Base-by-base conservation (phyloP, 2,329 filamentous ascomycete species). In the Fusarium verticillioides region DNA sequence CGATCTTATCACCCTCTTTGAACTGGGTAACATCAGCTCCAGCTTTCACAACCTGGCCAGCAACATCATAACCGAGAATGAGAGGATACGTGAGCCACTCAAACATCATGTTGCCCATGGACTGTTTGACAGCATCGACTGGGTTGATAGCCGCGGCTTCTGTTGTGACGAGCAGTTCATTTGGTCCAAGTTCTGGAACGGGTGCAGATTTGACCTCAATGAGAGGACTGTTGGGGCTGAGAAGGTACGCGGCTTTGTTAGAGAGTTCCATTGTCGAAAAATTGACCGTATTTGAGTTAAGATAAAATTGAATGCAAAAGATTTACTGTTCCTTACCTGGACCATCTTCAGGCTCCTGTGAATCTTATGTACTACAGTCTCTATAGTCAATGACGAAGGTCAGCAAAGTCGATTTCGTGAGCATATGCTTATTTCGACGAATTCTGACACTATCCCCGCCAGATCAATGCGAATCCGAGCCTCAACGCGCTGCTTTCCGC, bases 21-120 rank as follows among this genome's bases (percentile, higher is more conserved):
- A 67, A 47, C 5, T 47, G 63, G 5, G 36, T 43, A 1, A 67
- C 40, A 1, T 10, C 40, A 3, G 36, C 2, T 0, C 65, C 63
- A 1, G 16, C 32, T 19, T 67, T 67, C 4, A 67, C 4, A 15
- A 67, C 65, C 16, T 39, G 12, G 4, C 63, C 65, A 5, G 46
- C 54, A 0, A 67, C 40, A 23, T 67, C 65, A 6, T 67, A 36
- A 5, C 65, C 65, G 9, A 67, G 63, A 6, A 67, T 43, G 3
- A 67, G 54, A 13, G 65, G 65, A 28, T 67, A 67, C 0, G 36
- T 67, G 1, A 67, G 36, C 65, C 65, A 67, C 8, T 67, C 63
- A 9, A 67, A 67, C 63, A 67, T 67, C 65, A 67, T 67, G 30
- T 67, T 67, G 0, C 63, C 63, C 65, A 67, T 67, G 1, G 63